A percentile compares a stretch with the other conserved stretches of the same genome.
phyloP scores from a whole-genome alignment of 352 stramenopile genomes.

The Pythium diclinum region DNA sequence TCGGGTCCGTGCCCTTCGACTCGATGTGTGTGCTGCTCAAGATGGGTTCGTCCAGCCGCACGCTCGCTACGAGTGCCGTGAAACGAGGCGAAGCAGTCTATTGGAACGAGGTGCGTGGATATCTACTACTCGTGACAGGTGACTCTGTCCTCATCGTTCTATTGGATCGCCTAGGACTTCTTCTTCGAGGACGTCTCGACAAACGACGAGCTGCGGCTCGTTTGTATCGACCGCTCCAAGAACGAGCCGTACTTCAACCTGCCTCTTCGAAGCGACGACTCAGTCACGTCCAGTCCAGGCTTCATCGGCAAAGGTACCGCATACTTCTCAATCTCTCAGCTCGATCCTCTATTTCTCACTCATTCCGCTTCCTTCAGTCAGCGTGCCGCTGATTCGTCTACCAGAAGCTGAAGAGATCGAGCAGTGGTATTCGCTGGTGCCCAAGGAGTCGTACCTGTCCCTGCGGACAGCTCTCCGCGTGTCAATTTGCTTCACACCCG shows the following conservation, averaged over 20 bases:
- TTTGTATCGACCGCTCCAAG: slow-evolving; percentile 60
- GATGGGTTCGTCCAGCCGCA: slow-evolving; percentile 25
- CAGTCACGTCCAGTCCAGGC: slow-evolving; percentile 37
- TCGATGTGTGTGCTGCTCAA: slow-evolving; percentile 53
- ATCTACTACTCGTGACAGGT: not conserved
- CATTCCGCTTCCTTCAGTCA: slow-evolving; percentile 27
- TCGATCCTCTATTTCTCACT: not conserved
- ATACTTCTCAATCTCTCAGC: not conserved
- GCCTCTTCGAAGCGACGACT: slow-evolving; percentile 40
- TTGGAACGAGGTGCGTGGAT: slow-evolving; percentile 37
- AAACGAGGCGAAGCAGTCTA: slow-evolving; percentile 35
- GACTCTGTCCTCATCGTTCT: not conserved
- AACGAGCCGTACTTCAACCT: slow-evolving; percentile 44
- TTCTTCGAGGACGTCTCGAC: slow-evolving; percentile 60
- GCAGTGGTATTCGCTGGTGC: slow-evolving; percentile 77
- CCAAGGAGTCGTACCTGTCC: slow-evolving; percentile 44
- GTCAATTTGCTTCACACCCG: slow-evolving; percentile 64
- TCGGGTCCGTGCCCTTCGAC: slow-evolving; percentile 13
- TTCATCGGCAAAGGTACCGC: slow-evolving; percentile 75
- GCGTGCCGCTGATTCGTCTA: slow-evolving; percentile 59
- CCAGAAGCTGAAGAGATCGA: slow-evolving; percentile 78
- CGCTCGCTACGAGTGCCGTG: slow-evolving; percentile 46
- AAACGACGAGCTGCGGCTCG: slow-evolving; percentile 62
- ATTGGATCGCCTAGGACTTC: slow-evolving; percentile 49
- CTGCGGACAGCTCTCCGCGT: slow-evolving; percentile 67